phyloP scores from a whole-genome alignment of 495 filamentous ascomycete species.

The Copromyces sp. region DNA sequence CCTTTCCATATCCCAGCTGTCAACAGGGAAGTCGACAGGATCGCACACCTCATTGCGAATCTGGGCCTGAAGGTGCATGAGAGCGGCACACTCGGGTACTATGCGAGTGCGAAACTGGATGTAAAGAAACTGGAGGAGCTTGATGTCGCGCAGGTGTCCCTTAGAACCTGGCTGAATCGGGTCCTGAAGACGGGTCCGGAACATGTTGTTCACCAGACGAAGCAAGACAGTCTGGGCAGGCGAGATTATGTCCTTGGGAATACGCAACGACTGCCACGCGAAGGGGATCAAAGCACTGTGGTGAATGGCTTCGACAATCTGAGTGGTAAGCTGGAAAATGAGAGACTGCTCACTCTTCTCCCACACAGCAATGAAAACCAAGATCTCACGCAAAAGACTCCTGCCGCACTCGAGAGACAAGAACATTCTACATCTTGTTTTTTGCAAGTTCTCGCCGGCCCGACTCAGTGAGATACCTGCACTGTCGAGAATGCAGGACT shows the following conservation, averaged over 20 bases:
- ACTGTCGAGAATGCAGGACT: conserved; percentile 73
- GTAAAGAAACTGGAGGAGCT: conserved; percentile 78
- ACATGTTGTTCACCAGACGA: conserved; percentile 80
- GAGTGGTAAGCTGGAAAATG: conserved; percentile 90
- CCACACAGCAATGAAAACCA: conserved; percentile 96
- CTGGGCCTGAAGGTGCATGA: conserved; percentile 87
- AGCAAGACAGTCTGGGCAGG: conserved; percentile 88
- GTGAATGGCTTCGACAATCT: conserved; percentile 87
- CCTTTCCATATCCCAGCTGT: conserved; percentile 94
- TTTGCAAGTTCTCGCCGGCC: conserved; percentile 65
- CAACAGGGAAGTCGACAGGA: conserved; percentile 76
- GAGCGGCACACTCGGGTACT: conserved; percentile 82
- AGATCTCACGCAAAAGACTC: conserved; percentile 76
- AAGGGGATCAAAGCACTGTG: conserved; percentile 80
- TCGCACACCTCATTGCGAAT: conserved; percentile 46
- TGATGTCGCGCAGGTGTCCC: conserved; percentile 38
- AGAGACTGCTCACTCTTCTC: conserved; percentile 82
- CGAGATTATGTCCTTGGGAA: conserved; percentile 90
- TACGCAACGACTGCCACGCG: conserved; percentile 80
- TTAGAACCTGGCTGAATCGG: conserved; percentile 39
- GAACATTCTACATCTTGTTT: conserved; percentile 76
- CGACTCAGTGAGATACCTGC: conserved; percentile 43
- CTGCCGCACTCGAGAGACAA: conserved; percentile 77
- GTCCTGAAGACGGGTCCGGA: conserved; percentile 56
- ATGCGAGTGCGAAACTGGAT: conserved; percentile 85